phyloP scores from a whole-genome alignment of 148 eudicot genomes.

The Dysphania ambrosioides region DNA sequence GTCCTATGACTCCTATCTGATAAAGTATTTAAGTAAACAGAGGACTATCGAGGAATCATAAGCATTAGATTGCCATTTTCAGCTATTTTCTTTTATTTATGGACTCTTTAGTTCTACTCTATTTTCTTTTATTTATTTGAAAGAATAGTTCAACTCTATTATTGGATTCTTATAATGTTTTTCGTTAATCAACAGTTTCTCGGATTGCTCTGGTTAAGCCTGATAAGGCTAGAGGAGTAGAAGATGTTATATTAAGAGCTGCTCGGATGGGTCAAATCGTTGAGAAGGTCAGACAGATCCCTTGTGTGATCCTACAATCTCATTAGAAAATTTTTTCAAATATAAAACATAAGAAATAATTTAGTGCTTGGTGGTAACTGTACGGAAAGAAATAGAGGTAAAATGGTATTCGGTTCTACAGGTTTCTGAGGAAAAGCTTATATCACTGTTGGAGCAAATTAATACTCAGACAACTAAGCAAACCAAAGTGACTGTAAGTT shows the following conservation, averaged over 20 bases:
- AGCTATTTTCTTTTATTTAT: not conserved
- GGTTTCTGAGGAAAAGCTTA: conserved; percentile 95
- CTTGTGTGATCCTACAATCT: not conserved
- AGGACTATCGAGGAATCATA: not conserved
- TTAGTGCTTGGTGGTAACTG: not conserved
- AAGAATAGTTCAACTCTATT: not conserved
- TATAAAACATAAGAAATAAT: not conserved
- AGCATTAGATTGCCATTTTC: not conserved
- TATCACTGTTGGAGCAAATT: conserved; percentile 88
- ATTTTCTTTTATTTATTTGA: no score
- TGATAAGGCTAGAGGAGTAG: conserved; percentile 96
- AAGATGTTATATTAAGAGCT: conserved; percentile 86
- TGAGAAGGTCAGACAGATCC: conserved; percentile 57
- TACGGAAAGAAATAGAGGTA: not conserved
- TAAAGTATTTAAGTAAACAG: no score
- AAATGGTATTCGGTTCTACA: conserved; percentile 25
- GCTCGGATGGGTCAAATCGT: conserved; percentile 92
- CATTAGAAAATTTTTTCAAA: not conserved
- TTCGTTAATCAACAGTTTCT: conserved; percentile 55
- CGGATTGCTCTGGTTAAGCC: conserved; percentile 98
- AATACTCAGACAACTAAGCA: conserved; percentile 87
- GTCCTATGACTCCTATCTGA: not conserved
- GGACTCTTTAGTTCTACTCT: not conserved
- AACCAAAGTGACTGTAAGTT: conserved; percentile 92
- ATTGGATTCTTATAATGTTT: not conserved